A percentile compares a stretch with the other conserved stretches of the same genome.
Conservation (phyloP, 2,329 filamentous ascomycete genomes). For the Ceratocystis papillata region DNA sequence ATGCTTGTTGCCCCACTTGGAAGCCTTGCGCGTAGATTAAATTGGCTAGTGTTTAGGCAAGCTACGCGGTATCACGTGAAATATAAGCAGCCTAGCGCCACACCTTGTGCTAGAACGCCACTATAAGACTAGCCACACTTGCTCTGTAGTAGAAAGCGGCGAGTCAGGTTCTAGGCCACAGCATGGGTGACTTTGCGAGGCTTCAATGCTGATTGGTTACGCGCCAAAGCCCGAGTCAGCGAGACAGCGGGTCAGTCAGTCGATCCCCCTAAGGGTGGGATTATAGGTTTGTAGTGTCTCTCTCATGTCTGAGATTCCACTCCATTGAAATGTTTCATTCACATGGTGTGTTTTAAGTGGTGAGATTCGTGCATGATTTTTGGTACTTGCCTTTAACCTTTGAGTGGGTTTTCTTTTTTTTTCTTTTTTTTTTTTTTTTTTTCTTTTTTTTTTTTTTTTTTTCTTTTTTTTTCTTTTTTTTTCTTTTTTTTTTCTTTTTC, state of each 20-base stretch:
- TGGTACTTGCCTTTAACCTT: too few relatives aligned
- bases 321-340: background rate
- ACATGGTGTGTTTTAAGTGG: background rate
- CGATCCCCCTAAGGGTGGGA: background rate
- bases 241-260: background rate
- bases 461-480: too few relatives aligned
- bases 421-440: too few relatives aligned
- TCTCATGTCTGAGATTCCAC: background rate
- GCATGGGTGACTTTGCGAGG: background rate
- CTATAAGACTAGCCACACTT: background rate
- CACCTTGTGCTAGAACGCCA: background rate
- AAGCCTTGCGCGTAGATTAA: background rate
- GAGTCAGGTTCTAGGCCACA: background rate
- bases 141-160: background rate
- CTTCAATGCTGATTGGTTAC: background rate
- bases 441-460: too few relatives aligned
- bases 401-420: background rate
- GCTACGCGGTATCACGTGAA: background rate
- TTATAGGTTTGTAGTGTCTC: background rate
- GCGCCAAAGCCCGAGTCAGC: background rate
- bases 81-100: background rate
- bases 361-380: background rate
- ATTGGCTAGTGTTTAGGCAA: background rate
- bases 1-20: background rate
- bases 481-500: too few relatives aligned